Evolutionary conservation across 1,139 yeast species (phyloP).

Genomic region (Hansenula sp.): DNA sequence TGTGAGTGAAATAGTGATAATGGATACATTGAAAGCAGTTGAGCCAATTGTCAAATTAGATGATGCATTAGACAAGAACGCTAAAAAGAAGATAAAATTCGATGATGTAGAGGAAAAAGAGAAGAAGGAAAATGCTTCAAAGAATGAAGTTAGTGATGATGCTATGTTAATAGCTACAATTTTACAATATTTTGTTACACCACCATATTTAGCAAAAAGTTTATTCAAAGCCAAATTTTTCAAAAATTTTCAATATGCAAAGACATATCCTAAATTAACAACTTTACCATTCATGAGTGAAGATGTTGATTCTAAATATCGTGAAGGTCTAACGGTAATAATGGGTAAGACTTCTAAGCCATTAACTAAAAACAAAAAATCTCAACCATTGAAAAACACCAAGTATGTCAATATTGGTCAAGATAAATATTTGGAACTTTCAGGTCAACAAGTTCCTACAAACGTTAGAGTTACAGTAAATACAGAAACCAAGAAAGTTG

Average conservation of each 20-base stretch:
- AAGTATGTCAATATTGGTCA: slow-evolving; percentile 75
- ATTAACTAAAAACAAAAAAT: slow-evolving; percentile 34
- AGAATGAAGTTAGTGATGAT: slow-evolving; percentile 27
- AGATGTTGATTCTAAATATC: slow-evolving; percentile 23
- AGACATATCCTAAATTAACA: slow-evolving; percentile 64
- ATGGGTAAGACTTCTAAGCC: slow-evolving; percentile 40
- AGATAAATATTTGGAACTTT: slow-evolving; percentile 50
- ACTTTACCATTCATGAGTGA: slow-evolving; percentile 71
- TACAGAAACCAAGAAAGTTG: slow-evolving; percentile 53
- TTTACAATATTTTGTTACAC: slow-evolving; percentile 80
- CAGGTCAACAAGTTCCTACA: slow-evolving; percentile 62
- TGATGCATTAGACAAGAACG: slow-evolving; percentile 5
- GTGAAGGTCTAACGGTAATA: slow-evolving; percentile 72
- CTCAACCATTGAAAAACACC: slow-evolving; percentile 52
- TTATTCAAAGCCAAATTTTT: slow-evolving; percentile 46
- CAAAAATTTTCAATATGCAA: slow-evolving; percentile 59
- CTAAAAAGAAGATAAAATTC: slow-evolving; percentile 34
- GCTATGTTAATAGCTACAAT: slow-evolving; percentile 62
- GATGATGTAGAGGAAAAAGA: slow-evolving; percentile 28
- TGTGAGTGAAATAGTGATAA: slow-evolving; percentile 68
- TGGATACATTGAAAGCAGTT: slow-evolving; percentile 41
- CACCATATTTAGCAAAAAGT: slow-evolving; percentile 69
- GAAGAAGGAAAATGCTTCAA: slow-evolving; percentile 6
- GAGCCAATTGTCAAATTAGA: slow-evolving; percentile 18
- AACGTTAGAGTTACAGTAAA: slow-evolving; percentile 83